Percentiles rank a stretch among this genome's conserved stretches.
Conservation (phyloP, 164 flowering plant species). For the Umbellularia californica region DNA sequence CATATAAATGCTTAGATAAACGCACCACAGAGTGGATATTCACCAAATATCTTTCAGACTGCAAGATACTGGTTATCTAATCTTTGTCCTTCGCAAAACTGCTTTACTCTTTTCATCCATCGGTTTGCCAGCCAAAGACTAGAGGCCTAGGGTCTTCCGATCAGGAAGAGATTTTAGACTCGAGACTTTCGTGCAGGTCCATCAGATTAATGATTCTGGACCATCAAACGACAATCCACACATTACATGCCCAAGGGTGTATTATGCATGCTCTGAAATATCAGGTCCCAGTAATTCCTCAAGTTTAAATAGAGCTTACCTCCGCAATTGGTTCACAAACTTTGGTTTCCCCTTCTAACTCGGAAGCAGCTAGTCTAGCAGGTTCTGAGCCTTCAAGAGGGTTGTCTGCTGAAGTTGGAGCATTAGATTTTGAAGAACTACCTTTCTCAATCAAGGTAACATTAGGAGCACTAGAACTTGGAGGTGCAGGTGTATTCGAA, state of each 20-base stretch:
- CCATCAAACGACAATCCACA: background rate
- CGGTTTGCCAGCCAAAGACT: background rate
- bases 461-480: constrained; percentile 28
- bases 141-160: background rate
- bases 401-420: constrained; percentile 17
- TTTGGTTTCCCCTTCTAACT: constrained; percentile 15
- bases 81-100: background rate
- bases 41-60: background rate
- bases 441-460: constrained; percentile 24
- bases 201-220: background rate
- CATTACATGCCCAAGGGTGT: background rate
- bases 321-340: constrained; percentile 16
- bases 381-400: constrained; percentile 18
- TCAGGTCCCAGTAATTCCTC: background rate
- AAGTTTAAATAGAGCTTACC: constrained; percentile 15
- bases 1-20: background rate
- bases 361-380: constrained; percentile 17
- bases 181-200: too few relatives aligned
- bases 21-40: background rate
- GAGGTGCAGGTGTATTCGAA: constrained; percentile 37
- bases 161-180: too few relatives aligned
- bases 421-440: constrained; percentile 30
- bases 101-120: too few relatives aligned
- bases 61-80: background rate
- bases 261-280: background rate